Evolutionary conservation across 2,329 filamentous ascomycete species (phyloP).

Genomic region (Davidsoniella neocaledoniae): DNA sequence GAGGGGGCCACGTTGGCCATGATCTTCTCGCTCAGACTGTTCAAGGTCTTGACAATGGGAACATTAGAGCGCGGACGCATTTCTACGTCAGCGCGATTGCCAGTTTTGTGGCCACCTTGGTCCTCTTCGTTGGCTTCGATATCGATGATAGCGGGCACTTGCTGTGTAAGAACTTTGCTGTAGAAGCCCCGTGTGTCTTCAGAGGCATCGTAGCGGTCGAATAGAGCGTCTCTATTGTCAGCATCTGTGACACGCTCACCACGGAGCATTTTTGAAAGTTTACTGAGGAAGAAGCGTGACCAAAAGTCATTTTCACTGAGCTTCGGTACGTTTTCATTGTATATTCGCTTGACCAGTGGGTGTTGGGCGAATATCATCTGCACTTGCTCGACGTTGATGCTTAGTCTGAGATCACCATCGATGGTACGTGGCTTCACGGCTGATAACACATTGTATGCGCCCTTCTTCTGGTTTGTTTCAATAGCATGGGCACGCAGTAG

Average conservation of each 20-base stretch:
- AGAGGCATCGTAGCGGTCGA: conserved; percentile 71
- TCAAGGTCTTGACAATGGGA: conserved; percentile 76
- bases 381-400: conserved; percentile 81
- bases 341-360: conserved; percentile 74
- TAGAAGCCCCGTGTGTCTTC: conserved; percentile 43
- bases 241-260: conserved; percentile 71
- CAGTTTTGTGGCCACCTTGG: conserved; percentile 62
- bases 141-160: conserved; percentile 80
- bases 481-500: conserved; percentile 81
- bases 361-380: conserved; percentile 88
- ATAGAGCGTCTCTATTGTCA: conserved; percentile 59
- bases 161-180: conserved; percentile 39
- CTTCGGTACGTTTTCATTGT: conserved; percentile 82
- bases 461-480: conserved; percentile 69
- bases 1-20: conserved; percentile 72
- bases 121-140: conserved; percentile 91
- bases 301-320: conserved; percentile 71
- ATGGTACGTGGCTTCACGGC: conserved; percentile 68
- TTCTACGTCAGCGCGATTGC: conserved; percentile 76
- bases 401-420: conserved; percentile 59
- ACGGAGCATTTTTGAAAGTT: conserved; percentile 76
- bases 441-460: conserved; percentile 85
- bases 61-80: conserved; percentile 74
- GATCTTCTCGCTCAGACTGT: conserved; percentile 83
- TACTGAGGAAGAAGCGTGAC: conserved; percentile 84